Percentiles rank a stretch among this genome's conserved stretches.
Evolutionary conservation across 2,329 filamentous ascomycete genomes (phyloP).

Genomic region (Fusarium longipes): DNA sequence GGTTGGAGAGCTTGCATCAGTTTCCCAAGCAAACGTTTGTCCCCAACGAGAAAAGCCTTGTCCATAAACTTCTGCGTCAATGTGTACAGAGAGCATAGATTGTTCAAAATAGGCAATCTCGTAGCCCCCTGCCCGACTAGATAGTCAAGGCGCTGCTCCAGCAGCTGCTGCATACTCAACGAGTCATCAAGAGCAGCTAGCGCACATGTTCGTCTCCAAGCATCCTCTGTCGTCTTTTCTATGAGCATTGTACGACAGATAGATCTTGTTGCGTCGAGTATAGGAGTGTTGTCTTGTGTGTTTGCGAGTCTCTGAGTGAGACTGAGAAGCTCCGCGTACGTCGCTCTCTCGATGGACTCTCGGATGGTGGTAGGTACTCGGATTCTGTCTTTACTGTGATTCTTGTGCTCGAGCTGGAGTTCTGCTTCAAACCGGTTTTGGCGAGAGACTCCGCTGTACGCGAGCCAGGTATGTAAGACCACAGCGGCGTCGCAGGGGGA

Average conservation of each 20-base stretch:
- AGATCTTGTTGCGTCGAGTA: conserved; percentile 5
- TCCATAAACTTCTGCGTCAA: background rate
- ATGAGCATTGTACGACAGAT: conserved; percentile 26
- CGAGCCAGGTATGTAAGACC: conserved; percentile 4
- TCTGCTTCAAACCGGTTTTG: conserved; percentile 12
- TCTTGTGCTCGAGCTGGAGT: conserved; percentile 9
- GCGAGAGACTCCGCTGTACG: background rate
- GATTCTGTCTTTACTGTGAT: background rate
- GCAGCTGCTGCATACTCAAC: background rate
- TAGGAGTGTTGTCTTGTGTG: background rate
- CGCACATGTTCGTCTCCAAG: background rate
- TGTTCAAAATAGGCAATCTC: background rate
- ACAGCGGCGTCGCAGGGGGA: background rate
- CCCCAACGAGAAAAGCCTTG: background rate
- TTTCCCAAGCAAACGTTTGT: background rate
- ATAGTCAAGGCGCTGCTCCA: background rate
- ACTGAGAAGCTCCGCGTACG: conserved; percentile 24
- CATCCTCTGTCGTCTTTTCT: background rate
- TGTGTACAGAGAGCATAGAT: background rate
- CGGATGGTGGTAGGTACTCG: conserved; percentile 22
- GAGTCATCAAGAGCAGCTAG: conserved; percentile 1
- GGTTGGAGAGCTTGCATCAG: background rate
- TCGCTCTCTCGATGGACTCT: conserved; percentile 17
- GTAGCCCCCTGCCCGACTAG: background rate
- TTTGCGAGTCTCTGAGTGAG: conserved; percentile 17